These are phyloP conservation scores for Pichia scutulata DNA, from an alignment of 805 yeast species.

Conservation along the genomic window DNA sequence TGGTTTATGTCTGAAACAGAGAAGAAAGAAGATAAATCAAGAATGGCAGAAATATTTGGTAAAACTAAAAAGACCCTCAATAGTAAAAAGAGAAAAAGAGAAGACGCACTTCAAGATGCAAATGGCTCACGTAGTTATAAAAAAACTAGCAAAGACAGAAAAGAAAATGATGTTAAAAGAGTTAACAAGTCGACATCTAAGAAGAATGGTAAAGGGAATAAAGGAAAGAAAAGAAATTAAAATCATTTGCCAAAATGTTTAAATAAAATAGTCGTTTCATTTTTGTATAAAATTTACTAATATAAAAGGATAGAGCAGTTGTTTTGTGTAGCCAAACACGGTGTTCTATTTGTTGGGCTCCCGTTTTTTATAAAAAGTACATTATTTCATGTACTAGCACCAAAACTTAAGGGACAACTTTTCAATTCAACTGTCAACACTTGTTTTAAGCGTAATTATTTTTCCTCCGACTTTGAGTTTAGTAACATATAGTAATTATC, in stretches of 20 bases:
- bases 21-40: conserved; percentile 36
- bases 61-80: conserved; percentile 46
- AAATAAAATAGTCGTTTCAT: too few species aligned
- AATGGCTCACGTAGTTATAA: conserved; percentile 53
- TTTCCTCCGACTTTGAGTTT: too few species aligned
- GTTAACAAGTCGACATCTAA: conserved; percentile 25
- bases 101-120: conserved; percentile 52
- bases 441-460: too few species aligned
- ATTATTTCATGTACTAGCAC: too few species aligned
- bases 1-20: conserved; percentile 78
- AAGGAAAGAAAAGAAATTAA: conserved; percentile 17
- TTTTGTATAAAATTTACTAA: too few species aligned
- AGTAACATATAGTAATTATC: too few species aligned
- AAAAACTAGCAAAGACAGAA: conserved; percentile 72
- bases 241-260: not conserved
- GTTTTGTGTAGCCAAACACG: too few species aligned
- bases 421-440: too few species aligned
- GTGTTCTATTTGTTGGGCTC: too few species aligned
- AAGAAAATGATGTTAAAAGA: conserved; percentile 36
- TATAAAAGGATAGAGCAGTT: too few species aligned
- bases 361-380: too few species aligned
- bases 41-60: conserved; percentile 25
- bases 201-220: conserved; percentile 21
- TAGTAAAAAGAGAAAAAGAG: conserved; percentile 60
- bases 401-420: too few species aligned